Conservation (phyloP, 108 stramenopile species). For the Cylindrotheca closterium region DNA sequence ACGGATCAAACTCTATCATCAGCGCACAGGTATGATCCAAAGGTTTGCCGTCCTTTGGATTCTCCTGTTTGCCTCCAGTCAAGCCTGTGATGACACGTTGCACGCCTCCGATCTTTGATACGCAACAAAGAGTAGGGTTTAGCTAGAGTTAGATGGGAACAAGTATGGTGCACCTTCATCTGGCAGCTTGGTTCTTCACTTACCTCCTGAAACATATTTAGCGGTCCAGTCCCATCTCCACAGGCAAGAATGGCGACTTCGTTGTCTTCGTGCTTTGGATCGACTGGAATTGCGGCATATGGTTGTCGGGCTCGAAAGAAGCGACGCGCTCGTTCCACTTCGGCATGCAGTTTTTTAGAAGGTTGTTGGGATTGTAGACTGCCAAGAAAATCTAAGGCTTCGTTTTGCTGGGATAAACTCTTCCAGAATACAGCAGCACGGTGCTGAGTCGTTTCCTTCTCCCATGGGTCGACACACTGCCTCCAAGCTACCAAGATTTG, state of each 20-base stretch:
- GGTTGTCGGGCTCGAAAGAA: conserved; percentile 46
- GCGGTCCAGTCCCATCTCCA: neutral
- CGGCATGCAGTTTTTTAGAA: conserved; percentile 29
- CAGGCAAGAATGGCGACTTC: neutral
- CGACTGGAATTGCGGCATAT: neutral
- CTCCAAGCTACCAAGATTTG: conserved; percentile 46
- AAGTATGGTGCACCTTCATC: neutral
- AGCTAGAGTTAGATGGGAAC: neutral
- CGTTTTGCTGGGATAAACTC: conserved; percentile 37
- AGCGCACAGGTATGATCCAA: neutral
- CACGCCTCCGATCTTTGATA: neutral
- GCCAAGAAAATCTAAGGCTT: conserved; percentile 35
- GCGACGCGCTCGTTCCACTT: conserved; percentile 50
- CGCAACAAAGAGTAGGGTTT: neutral
- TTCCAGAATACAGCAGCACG: conserved; percentile 53
- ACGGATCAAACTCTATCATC: neutral
- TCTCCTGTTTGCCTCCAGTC: neutral
- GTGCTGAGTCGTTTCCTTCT: conserved; percentile 34
- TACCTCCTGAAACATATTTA: neutral
- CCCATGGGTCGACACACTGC: conserved; percentile 9
- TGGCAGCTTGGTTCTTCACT: neutral
- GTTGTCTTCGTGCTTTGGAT: neutral
- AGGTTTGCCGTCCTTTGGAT: neutral
- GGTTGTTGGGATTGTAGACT: conserved; percentile 19
- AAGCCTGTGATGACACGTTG: neutral